phyloP scores from a whole-genome alignment of 75 land plant genomes.

The Selaginella tamariscina region DNA sequence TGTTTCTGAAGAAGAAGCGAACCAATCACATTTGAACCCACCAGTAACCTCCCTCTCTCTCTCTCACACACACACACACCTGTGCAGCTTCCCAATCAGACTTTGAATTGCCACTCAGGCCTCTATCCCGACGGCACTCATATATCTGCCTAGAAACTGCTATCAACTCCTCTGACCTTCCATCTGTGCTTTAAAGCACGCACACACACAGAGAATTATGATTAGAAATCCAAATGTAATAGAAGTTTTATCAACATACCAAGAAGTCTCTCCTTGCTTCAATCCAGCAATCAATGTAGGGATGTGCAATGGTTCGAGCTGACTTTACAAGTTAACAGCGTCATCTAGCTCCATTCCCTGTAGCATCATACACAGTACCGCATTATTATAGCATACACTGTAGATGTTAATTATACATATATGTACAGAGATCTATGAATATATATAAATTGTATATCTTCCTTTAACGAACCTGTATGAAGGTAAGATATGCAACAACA shows the following conservation, averaged over 20 bases:
- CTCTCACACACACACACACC: neutral
- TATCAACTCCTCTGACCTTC: constrained; percentile 16
- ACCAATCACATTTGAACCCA: neutral
- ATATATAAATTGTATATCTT: neutral
- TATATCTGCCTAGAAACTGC: constrained; percentile 15
- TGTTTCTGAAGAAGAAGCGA: constrained; percentile 9
- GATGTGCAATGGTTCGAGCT: constrained; percentile 19
- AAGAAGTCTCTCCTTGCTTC: constrained; percentile 20
- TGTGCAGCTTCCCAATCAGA: constrained; percentile 17
- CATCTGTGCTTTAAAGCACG: neutral
- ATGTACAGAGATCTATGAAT: neutral
- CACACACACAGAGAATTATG: neutral
- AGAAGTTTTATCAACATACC: neutral
- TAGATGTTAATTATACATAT: neutral
- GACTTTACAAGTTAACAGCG: constrained; percentile 18
- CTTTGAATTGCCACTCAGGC: constrained; percentile 1
- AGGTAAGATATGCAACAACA: constrained; percentile 17
- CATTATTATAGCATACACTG: neutral
- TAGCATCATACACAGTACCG: neutral
- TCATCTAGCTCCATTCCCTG: constrained; percentile 22
- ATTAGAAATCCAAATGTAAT: neutral
- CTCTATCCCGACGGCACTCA: constrained; percentile 4
- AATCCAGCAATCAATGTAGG: constrained; percentile 23
- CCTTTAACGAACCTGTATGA: constrained; percentile 10
- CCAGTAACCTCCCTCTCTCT: neutral